Base-by-base conservation (phyloP, 1,139 yeast species). In the Pichia cactophila region DNA sequence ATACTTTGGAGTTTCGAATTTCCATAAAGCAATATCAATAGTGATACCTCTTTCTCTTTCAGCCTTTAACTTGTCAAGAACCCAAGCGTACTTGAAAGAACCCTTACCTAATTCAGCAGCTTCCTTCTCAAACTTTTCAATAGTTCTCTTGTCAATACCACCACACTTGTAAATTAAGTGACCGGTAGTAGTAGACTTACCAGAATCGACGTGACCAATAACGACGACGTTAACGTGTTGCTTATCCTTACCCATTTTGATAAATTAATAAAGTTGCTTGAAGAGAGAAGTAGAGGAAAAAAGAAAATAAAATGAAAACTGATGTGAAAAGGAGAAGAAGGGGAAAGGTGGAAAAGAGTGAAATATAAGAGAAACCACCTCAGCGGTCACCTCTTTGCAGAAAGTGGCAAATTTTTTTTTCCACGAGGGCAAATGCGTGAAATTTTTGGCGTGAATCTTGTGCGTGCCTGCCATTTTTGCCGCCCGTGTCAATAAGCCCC, bases 161-260 rank as follows among this genome's bases (percentile, higher is more conserved):
- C 83, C 83, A 70, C 82, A 83, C 94, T 90, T 90, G 95, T 75
- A 90, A 73, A 90, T 90, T 80, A 90, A 86, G 84, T 89, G 96
- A 77, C 96, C 97, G 73, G 97, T 89, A 76, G 96, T 87, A 72
- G 96, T 88, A 63, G 96, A 88, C 79, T 88, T 88, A 80, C 96
- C 96, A 66, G 96, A 88, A 80, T 88, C 96, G 96, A 88, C 96
- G 94, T 89, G 97, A 77, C 97, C 97, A 75, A 90, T 90, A 74
- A 90, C 97, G 77, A 90, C 97, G 78, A 90, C 92, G 95, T 90
- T 90, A 78, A 90, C 86, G 87, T 90, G 97, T 77, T 81, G 71
- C 86, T 88, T 89, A 72, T 84, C 96, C 77, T 87, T 87, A 82
- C 96, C 68, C 67, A 59, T 50, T 54, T 53, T 41, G 45, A 48